Conservation (phyloP, 208 protist genomes). For the Tritrichomonas foetus region DNA sequence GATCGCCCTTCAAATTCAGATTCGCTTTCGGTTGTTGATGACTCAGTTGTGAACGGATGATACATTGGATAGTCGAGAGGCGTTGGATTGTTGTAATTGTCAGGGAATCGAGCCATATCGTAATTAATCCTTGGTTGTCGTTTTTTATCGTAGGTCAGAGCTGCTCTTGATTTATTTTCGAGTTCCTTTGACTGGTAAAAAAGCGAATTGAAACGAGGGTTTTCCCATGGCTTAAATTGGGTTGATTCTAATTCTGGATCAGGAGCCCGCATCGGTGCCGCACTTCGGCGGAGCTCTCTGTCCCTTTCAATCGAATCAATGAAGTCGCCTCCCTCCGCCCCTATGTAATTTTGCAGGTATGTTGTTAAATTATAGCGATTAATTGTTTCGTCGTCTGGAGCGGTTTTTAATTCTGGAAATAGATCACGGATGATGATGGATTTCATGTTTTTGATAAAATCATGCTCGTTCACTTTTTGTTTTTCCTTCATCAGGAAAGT, state of each 20-base stretch:
- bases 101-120: neutral
- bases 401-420: neutral
- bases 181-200: neutral
- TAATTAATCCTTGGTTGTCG: neutral
- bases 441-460: neutral
- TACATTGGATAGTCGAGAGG: neutral
- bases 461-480: neutral
- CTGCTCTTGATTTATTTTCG: neutral
- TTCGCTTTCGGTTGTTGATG: constrained; percentile 35
- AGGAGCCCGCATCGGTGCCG: neutral
- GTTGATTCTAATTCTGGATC: neutral
- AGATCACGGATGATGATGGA: neutral
- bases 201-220: neutral
- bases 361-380: neutral
- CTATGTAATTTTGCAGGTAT: neutral
- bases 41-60: constrained; percentile 38
- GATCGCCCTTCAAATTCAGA: constrained; percentile 35
- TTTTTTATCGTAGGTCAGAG: neutral
- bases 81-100: neutral
- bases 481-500: constrained; percentile 31
- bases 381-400: neutral
- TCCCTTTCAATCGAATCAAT: neutral
- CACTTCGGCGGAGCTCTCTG: neutral
- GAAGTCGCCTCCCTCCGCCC: neutral
- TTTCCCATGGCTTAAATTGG: neutral